These are phyloP conservation scores for Lolium perenne DNA, from an alignment of 176 grass and related monocot genomes.

Conservation along the genomic window DNA sequence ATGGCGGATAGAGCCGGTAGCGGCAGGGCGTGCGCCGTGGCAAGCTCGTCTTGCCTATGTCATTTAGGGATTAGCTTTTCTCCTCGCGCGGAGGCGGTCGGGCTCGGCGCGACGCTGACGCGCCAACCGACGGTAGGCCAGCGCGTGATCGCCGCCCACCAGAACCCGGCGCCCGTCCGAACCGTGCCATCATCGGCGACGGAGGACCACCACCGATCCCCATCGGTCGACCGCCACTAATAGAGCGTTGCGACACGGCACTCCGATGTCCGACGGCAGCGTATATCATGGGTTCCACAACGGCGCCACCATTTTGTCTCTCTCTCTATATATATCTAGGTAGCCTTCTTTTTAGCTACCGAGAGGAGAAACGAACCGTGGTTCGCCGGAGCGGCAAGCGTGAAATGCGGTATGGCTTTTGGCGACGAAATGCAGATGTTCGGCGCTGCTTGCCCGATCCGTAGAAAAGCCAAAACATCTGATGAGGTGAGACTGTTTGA, in stretches of 20 bases:
- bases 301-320: conserved; percentile 23
- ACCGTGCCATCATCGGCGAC: conserved; percentile 23
- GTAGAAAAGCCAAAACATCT: conserved; percentile 1
- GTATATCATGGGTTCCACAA: not conserved
- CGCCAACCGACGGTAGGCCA: conserved; percentile 43
- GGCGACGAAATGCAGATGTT: conserved; percentile 2
- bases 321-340: not conserved
- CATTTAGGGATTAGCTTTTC: conserved; percentile 20
- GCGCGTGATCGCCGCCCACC: conserved; percentile 13
- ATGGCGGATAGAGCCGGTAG: not conserved
- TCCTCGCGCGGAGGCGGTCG: conserved; percentile 8
- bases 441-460: conserved; percentile 1
- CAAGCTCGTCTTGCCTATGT: not conserved
- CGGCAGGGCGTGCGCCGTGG: not conserved
- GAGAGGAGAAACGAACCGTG: not conserved
- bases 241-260: conserved; percentile 39
- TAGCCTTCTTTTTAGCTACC: not conserved
- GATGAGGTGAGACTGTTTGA: too few relatives aligned
- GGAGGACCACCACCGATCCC: conserved; percentile 30
- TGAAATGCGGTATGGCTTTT: not conserved
- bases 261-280: conserved; percentile 12
- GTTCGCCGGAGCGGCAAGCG: not conserved
- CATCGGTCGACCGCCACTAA: not conserved
- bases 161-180: conserved; percentile 26
- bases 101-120: conserved; percentile 45